Base-by-base conservation (phyloP, 2,329 filamentous ascomycete genomes). In the Metarhizium guizhouense region DNA sequence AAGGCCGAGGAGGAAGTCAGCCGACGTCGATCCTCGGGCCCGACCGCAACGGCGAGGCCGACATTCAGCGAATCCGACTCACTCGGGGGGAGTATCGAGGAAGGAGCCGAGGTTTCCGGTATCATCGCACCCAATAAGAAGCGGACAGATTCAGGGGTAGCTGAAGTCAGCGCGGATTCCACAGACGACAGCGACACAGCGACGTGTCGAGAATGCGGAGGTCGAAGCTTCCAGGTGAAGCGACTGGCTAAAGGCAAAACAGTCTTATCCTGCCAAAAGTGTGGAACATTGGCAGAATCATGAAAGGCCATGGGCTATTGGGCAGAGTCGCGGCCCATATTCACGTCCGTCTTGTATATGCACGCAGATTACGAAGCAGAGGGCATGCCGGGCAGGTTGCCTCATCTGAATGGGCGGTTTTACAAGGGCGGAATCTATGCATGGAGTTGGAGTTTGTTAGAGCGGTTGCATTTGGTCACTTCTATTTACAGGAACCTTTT, bases 61-160 rank as follows among this genome's bases (percentile, higher is more conserved):
- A 63, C 54, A 36, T 51, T 57, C 4, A 59, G 58, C n/a, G 61
- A 63, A 18, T 61, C 59, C 13, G 60, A 65, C 47, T 59, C 59
- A 6, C 29, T 42, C 18, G 60, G 60, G 36, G 56, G 52, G 42
- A 60, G 56, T 4, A 55, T 63, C 18, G 63, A 61, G 42, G 61
- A 59, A 14, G 52, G 55, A 13, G 54, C 60, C 20, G 63, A 65
- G 20, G 49, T 25, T 13, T 30, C 36, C 10, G 29, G 25, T 16
- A 20, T 25, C 10, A 8, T 34, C 30, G 58, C 58, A n/a, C 55
- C 61, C 3, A 58, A 47, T 34, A 69, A 69, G 60, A 67, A 67
- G 57, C 62, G 67, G 25, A 65, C 66, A 14, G 69, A 71, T 54
- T 70, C 69, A 32, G 68, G 68, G 0, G 61, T 71, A 20, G 69